Base-by-base conservation (phyloP, 768 basidiomycete genomes). In the Rubroboletus satanas region DNA sequence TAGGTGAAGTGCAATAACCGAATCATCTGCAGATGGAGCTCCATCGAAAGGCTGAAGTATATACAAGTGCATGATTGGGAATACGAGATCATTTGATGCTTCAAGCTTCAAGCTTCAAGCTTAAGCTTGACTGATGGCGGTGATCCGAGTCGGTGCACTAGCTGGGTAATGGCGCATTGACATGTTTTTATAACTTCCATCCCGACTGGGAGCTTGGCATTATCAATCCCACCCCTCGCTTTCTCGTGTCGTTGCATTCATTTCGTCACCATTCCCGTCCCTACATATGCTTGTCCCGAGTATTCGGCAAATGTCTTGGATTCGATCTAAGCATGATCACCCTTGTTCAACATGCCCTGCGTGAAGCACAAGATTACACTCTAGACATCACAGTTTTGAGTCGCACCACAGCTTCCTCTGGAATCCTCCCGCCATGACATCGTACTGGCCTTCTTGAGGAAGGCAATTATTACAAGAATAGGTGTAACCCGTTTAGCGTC, bases 111-210 rank as follows among this genome's bases (percentile, higher is more conserved):
- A 3, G 26, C 26, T 26, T 26, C 21, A 21, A 21, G 26, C 26
- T 26, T 26, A 21, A 21, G 21, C 21, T 21, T 21, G 21, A 21
- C 1, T 63, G 21, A 41, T 45, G n/a, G 18, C 38, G 38, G 23
- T 54, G 60, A 62, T 62, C 52, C 39, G 58, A 6, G 7, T 32
- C 31, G 42, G 10, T 29, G 23, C 41, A 26, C 26, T 26, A 32
- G 8, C 39, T 38, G 51, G 23, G 31, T 4, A 26, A 4, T 21
- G 21, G 21, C 21, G 21, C 21, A 21, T 21, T 21, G 28, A 15
- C 33, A 31, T 28, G 29, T 45, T 26, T 32, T 23, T 33, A 38
- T 43, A 41, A 38, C 35, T 48, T 47, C 49, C 42, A 32, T 21
- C 50, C 32, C 57, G 42, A 53, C 44, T 23, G 21, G 43, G 37